Evolutionary conservation across 495 filamentous ascomycete genomes (phyloP).

Genomic region (Sphaerosporella brunnea): DNA sequence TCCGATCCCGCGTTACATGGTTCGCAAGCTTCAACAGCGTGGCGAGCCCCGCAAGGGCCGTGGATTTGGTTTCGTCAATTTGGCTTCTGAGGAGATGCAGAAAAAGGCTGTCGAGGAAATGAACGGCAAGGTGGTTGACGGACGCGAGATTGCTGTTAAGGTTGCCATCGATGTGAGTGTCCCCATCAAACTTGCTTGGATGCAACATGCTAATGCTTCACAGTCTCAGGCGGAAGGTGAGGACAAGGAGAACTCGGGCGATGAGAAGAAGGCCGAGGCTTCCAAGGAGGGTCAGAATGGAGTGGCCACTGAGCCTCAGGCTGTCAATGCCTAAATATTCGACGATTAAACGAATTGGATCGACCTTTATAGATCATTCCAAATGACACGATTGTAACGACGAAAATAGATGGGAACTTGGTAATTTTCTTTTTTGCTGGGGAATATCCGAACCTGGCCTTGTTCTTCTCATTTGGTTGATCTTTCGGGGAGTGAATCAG

Average conservation of each 20-base stretch:
- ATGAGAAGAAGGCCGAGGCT: conserved; percentile 21
- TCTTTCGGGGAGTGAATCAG: conserved; percentile 1
- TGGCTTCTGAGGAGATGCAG: conserved; percentile 86
- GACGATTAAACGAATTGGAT: neutral
- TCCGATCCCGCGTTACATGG: conserved; percentile 98
- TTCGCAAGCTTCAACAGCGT: conserved; percentile 96
- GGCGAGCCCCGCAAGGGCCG: conserved; percentile 98
- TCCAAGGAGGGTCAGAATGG: conserved; percentile 20
- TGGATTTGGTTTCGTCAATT: conserved; percentile 94
- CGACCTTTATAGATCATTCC: neutral
- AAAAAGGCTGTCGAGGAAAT: conserved; percentile 92
- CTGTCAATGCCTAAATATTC: neutral
- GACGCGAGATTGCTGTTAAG: conserved; percentile 98
- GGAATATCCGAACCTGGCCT: conserved; percentile 1
- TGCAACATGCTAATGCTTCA: conserved; percentile 34
- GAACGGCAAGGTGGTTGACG: conserved; percentile 97
- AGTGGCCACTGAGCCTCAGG: conserved; percentile 9
- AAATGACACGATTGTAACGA: conserved; percentile 4
- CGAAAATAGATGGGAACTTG: conserved; percentile 5
- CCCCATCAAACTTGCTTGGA: neutral
- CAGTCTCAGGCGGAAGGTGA: conserved; percentile 30
- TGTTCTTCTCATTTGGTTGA: neutral
- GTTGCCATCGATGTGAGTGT: conserved; percentile 76
- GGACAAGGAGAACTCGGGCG: conserved; percentile 31
- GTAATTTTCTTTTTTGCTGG: conserved; percentile 2